Evolutionary conservation across 306 rosid genomes (phyloP).

Genomic region (Urtica urens): DNA sequence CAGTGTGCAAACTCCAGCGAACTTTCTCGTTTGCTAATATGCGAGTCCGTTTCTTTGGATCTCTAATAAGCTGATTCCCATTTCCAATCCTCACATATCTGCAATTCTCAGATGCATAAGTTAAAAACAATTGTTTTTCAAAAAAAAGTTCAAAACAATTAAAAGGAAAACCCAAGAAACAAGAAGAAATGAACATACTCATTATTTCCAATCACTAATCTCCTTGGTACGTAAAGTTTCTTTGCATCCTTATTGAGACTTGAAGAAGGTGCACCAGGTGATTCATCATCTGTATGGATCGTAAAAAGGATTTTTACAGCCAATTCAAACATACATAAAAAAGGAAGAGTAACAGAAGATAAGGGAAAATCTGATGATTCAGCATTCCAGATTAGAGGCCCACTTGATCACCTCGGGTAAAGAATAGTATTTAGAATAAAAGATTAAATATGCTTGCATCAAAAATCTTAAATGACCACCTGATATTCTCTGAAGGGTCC

Average conservation of each 20-base stretch:
- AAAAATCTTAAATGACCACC: constrained; percentile 31
- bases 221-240: constrained; percentile 61
- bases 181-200: constrained; percentile 53
- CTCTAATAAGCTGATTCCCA: constrained; percentile 82
- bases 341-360: no score
- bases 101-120: constrained; percentile 8
- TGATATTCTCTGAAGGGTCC: constrained; percentile 76
- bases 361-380: no score
- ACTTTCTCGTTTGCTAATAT: constrained; percentile 87
- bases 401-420: no score
- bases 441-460: no score
- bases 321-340: no score
- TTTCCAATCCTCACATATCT: constrained; percentile 88
- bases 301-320: constrained; percentile 12
- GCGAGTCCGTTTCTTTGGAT: constrained; percentile 86
- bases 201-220: constrained; percentile 86
- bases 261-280: constrained; percentile 32
- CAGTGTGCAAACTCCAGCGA: constrained; percentile 98
- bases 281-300: constrained; percentile 56
- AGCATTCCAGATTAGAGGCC: no score
- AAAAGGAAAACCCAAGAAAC: not conserved
- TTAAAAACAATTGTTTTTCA: no score
- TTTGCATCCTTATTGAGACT: constrained; percentile 41
- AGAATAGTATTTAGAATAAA: no score
- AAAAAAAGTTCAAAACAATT: not conserved